phyloP scores from a whole-genome alignment of 2,329 filamentous ascomycete genomes.

The Cladosporium colombiae region DNA sequence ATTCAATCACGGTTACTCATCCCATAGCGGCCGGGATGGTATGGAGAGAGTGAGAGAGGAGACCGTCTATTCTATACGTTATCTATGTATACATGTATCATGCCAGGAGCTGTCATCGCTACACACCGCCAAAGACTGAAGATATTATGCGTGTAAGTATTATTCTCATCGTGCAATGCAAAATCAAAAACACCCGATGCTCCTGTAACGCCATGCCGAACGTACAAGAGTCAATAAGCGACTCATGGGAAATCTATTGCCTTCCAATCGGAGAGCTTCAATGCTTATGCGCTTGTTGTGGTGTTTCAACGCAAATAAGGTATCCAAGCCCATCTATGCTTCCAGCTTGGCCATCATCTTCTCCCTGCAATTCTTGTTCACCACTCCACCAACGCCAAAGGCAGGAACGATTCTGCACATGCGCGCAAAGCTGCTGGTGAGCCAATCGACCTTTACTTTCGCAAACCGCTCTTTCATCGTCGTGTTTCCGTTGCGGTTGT shows the following conservation, averaged over 20 bases:
- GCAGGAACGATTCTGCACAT: constrained; percentile 86
- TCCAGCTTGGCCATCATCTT: constrained; percentile 66
- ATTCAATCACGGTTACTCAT: background rate
- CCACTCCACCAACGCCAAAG: constrained; percentile 84
- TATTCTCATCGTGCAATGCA: background rate
- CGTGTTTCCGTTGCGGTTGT: constrained; percentile 64
- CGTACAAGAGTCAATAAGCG: background rate
- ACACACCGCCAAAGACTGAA: background rate
- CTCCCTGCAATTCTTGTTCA: constrained; percentile 72
- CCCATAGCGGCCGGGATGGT: background rate
- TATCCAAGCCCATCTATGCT: constrained; percentile 21
- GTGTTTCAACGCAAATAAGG: background rate
- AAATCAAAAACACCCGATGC: background rate
- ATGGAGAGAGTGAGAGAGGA: background rate
- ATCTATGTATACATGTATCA: background rate
- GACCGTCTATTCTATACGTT: background rate
- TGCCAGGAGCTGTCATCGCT: background rate
- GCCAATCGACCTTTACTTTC: constrained; percentile 74
- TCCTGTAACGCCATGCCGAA: constrained; percentile 4
- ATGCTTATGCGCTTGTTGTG: background rate
- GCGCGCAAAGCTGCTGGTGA: constrained; percentile 69
- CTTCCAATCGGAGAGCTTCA: background rate
- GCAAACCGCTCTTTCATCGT: constrained; percentile 62
- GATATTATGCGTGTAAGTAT: constrained; percentile 7
- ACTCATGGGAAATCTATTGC: background rate